Evolutionary conservation across 306 rosid species (phyloP), one percentile per base, ranked within the genome.

Genomic region (Malus asiatica): DNA sequence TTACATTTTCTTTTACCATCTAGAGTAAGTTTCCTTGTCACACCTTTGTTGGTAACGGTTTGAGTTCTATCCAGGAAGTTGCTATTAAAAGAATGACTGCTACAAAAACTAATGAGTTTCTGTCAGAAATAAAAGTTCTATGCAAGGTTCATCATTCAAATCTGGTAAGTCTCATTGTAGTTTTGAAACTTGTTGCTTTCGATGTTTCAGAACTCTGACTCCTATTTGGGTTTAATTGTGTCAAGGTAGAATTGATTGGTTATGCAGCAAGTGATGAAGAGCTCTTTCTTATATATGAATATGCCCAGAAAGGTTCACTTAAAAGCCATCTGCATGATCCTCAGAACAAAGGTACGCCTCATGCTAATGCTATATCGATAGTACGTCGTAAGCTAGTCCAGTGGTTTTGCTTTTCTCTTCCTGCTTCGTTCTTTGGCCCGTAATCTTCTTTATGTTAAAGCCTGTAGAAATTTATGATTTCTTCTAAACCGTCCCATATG

Each of bases 161-260:
- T 85, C 93, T 96, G 96, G 99, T 96, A 90, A 77, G 73, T 78
- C 32, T 69, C 73, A 57, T 51, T 72, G 57, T 73, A 11, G 60
- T 73, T 79, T 82, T 76, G 77, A 58, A 71, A 83, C 79, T 73
- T 83, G 73, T 68, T 78, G 38, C 75, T 64, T 72, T 66, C 35
- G 53, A 59, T 66, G 79, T 74, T 77, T 80, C 77, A 46, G 76
- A 82, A 61, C 42, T 71, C 76, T 89, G 87, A 88, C 87, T 80
- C 63, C 38, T 75, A 69, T 68, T 59, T 51, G 85, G 64, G 71
- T 59, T 89, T 83, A 70, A 79, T 62, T 81, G 79, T 92, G 77
- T 96, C 89, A 87, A 96, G 99, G 98, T 96, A 87, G 99, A 96
- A 81, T 90, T 96, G 96, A 92, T 96, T 82, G 99, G 99, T 69